Base-by-base conservation (phyloP, 768 basidiomycete genomes). In the Naematelia aurantialba region DNA sequence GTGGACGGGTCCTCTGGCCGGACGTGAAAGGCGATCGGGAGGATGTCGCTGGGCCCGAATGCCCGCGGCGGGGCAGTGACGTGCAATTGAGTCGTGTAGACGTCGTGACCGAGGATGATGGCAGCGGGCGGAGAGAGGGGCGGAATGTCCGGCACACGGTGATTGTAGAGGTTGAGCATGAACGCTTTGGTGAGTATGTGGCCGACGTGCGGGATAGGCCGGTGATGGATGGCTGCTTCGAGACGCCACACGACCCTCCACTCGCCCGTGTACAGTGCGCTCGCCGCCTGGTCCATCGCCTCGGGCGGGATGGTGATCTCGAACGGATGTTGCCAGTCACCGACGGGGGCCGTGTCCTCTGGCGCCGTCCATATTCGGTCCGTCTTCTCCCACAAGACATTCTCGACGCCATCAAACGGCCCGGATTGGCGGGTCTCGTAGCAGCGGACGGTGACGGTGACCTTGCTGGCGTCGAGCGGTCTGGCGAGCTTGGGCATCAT, bases 141-240 rank as follows among this genome's bases (percentile, higher is more conserved):
- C 42, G 69, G 58, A 14, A 67, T 22, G 4, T 59, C 34, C 12
- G 61, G 67, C 4, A 59, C 21, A 21, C 57, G 49, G 47, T 73
- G 62, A 42, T 62, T 63, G 19, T 58, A 58, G 5, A 73, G 31
- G 44, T 69, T 58, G 39, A 73, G 55, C 10, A 49, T 34, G 60
- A 65, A 73, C 14, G 65, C 54, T 39, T 68, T 68, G 17, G 62
- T 52, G 2, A 70, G 68, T 3, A 64, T 51, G 19, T 53, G 60
- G 5, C 71, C 69, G 52, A 73, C 67, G 26, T 67, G 65, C 2
- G 67, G 71, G 13, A 73, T 70, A 5, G 68, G 71, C 42, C 65
- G 58, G 54, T 73, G 71, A 5, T 70, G 67, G 46, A 73, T 56
- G 12, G 57, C 52, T 3, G 67, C 55, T 39, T 73, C 68, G 24